Conservation (phyloP, 768 basidiomycete genomes). For the Tylopilus rubrobrunneus region DNA sequence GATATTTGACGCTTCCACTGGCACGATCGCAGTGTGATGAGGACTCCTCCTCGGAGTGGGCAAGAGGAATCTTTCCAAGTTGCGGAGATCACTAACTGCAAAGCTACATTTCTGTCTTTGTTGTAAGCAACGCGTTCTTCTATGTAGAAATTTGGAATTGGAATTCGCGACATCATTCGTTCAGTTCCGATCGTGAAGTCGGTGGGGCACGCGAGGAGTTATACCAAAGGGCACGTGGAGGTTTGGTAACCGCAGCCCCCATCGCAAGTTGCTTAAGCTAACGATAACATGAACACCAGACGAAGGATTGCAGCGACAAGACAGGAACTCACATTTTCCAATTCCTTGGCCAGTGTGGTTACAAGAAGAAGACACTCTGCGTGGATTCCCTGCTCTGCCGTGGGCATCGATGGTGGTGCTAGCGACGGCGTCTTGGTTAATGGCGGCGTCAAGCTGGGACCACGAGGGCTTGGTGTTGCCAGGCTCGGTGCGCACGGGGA, state of each 20-base stretch:
- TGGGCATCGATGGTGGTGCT: constrained; percentile 16
- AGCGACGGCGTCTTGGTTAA: constrained; percentile 1
- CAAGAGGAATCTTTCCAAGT: no score
- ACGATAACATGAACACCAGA: not conserved
- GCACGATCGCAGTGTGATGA: no score
- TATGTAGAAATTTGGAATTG: no score
- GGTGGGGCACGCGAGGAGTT: no score
- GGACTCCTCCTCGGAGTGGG: no score
- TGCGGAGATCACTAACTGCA: no score
- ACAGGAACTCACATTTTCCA: constrained; percentile 50
- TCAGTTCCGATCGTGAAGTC: no score
- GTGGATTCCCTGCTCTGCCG: constrained; percentile 61
- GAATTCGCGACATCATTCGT: no score
- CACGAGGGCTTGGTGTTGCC: not conserved
- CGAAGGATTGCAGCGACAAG: not conserved
- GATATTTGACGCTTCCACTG: no score
- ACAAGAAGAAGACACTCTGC: constrained; percentile 56
- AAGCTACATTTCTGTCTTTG: no score
- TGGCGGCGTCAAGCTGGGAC: constrained; percentile 8
- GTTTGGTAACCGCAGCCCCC: constrained; percentile 16
- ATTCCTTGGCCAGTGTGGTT: constrained; percentile 43
- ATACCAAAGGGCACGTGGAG: no score
- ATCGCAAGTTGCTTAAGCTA: constrained; percentile 45
- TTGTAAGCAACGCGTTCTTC: no score
- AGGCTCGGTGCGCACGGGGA: constrained; percentile 10